A percentile compares a stretch with the other conserved stretches of the same genome.
Conservation (phyloP, 179 eudicot species). For the Silene noctiflora region DNA sequence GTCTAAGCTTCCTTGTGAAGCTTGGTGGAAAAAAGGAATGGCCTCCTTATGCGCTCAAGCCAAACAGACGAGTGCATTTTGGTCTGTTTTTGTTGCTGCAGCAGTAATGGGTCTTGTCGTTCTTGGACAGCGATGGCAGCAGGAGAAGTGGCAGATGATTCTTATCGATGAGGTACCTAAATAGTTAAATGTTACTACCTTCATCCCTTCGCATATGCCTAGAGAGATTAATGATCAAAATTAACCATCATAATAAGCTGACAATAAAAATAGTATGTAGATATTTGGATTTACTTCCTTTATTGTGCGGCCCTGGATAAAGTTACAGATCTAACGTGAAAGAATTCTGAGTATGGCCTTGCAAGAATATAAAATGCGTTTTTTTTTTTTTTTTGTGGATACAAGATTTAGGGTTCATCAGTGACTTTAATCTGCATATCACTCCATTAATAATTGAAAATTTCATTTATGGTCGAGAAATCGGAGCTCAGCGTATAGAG, state of each 20-base stretch:
- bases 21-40: constrained; percentile 86
- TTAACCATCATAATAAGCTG: too few species aligned
- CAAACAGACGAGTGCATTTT: constrained; percentile 77
- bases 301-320: background rate
- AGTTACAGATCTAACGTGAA: background rate
- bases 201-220: too few species aligned
- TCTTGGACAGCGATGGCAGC: constrained; percentile 84
- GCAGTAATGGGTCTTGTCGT: constrained; percentile 97
- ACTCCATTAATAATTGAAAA: background rate
- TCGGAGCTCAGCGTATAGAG: too few species aligned
- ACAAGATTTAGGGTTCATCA: background rate
- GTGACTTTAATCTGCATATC: background rate
- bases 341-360: background rate
- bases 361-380: background rate
- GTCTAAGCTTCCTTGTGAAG: constrained; percentile 59
- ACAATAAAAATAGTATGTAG: too few species aligned
- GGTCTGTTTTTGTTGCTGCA: constrained; percentile 88
- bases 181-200: background rate
- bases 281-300: background rate
- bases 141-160: constrained; percentile 66
- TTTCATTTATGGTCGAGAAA: too few species aligned
- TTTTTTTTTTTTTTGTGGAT: background rate
- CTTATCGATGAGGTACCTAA: constrained; percentile 62
- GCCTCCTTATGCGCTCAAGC: constrained; percentile 65
- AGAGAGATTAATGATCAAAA: too few species aligned